These are phyloP conservation scores for Bertia moriformis DNA, from an alignment of 2,329 filamentous ascomycete genomes.

Conservation along the genomic window DNA sequence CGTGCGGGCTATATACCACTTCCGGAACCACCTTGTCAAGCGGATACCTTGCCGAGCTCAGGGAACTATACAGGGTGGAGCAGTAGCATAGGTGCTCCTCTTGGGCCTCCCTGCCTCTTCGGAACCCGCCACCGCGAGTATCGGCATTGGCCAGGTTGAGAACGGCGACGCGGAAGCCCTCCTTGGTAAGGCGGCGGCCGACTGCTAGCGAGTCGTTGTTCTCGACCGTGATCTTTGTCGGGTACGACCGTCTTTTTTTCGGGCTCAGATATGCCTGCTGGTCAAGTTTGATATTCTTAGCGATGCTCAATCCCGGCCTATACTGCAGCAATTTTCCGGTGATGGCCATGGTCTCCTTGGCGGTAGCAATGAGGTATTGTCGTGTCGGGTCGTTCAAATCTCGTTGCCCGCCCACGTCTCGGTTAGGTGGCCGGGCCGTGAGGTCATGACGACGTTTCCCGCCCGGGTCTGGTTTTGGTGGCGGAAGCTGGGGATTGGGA, in stretches of 20 bases:
- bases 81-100: slow-evolving; percentile 58
- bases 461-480: no score
- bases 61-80: slow-evolving; percentile 32
- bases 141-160: slow-evolving; percentile 51
- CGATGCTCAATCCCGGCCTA: no score
- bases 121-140: slow-evolving; percentile 46
- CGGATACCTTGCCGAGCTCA: slow-evolving; percentile 35
- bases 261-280: background rate
- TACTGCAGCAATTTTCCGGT: no score
- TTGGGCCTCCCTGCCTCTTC: slow-evolving; percentile 45
- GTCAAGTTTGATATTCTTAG: background rate
- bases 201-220: no score
- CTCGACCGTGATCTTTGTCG: background rate
- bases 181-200: no score
- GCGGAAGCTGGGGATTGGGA: no score
- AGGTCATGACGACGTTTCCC: no score
- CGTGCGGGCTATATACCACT: slow-evolving; percentile 44
- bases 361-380: no score
- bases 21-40: slow-evolving; percentile 27
- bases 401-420: no score
- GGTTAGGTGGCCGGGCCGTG: no score
- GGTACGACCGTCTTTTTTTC: background rate
- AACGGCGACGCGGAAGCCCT: slow-evolving; percentile 42
- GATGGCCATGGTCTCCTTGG: no score
- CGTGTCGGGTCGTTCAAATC: no score